These are phyloP conservation scores for Kappamyces sp. DNA, from an alignment of 192 early-diverging fungal genomes.

Conservation along the genomic window DNA sequence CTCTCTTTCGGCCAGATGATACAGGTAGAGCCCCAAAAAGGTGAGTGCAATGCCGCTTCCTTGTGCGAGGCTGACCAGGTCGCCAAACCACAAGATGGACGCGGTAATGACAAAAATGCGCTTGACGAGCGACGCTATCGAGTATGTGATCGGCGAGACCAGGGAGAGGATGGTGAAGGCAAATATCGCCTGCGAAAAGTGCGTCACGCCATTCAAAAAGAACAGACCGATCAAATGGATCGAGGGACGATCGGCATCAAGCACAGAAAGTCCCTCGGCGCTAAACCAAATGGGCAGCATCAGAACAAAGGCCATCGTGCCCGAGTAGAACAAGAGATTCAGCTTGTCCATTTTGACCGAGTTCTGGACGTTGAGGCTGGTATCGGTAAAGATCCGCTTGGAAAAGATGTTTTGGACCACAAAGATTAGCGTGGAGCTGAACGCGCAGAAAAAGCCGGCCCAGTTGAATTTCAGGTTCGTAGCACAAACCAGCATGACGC, in stretches of 20 bases:
- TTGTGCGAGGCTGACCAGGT: conserved; percentile 62
- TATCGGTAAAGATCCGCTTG: conserved; percentile 61
- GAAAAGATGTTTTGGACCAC: conserved; percentile 83
- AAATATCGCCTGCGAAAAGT: conserved; percentile 77
- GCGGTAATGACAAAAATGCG: conserved; percentile 86
- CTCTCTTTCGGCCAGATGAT: conserved; percentile 72
- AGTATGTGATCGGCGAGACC: conserved; percentile 81
- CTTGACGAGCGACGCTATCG: conserved; percentile 78
- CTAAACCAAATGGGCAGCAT: conserved; percentile 78
- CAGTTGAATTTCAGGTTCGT: conserved; percentile 62
- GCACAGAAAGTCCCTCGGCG: conserved; percentile 51
- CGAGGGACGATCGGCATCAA: conserved; percentile 19
- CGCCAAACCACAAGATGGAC: conserved; percentile 75
- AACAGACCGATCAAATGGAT: conserved; percentile 43
- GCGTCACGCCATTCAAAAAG: conserved; percentile 68
- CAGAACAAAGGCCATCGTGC: conserved; percentile 63
- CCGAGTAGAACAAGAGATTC: conserved; percentile 79
- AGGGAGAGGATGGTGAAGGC: conserved; percentile 71
- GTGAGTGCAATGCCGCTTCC: conserved; percentile 70
- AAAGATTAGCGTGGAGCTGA: conserved; percentile 72
- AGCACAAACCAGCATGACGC: conserved; percentile 84
- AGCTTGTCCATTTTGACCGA: conserved; percentile 77
- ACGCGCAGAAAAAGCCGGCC: conserved; percentile 68
- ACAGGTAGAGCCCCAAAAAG: conserved; percentile 78
- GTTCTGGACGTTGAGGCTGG: conserved; percentile 19